Evolutionary conservation across 139 green algal genomes (phyloP).

Genomic region (Haematococcus sp.): DNA sequence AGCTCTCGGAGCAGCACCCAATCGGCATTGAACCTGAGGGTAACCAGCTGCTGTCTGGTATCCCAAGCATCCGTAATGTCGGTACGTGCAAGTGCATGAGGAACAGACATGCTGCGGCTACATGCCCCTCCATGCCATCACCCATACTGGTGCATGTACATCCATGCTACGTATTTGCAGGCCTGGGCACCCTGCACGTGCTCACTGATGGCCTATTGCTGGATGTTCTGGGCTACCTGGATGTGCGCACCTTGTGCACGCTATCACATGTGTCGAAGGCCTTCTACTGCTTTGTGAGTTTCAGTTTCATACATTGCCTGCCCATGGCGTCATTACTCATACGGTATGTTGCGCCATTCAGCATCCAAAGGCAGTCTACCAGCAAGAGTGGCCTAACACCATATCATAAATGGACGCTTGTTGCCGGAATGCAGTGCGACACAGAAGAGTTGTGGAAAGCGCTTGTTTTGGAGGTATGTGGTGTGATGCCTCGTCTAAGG

Average conservation of each 20-base stretch:
- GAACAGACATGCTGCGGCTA: no score
- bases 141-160: no score
- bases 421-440: conserved; percentile 17
- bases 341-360: no score
- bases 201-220: conserved; percentile 82
- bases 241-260: conserved; percentile 40
- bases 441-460: conserved; percentile 89
- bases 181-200: conserved; percentile 69
- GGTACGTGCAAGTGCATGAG: conserved; percentile 15
- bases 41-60: conserved; percentile 35
- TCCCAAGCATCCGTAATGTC: conserved; percentile 28
- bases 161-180: conserved; percentile 24
- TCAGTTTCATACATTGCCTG: no score
- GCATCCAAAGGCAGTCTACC: no score
- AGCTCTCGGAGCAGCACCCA: conserved; percentile 29
- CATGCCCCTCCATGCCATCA: no score
- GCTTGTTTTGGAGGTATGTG: conserved; percentile 70
- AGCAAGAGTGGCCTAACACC: no score
- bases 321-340: no score
- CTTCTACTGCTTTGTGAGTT: conserved; percentile 71
- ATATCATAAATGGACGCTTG: no score
- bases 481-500: no score
- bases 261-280: conserved; percentile 49
- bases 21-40: conserved; percentile 54
- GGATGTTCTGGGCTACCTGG: conserved; percentile 54